A percentile compares a stretch with the other conserved stretches of the same genome.
Evolutionary conservation across 2,329 filamentous ascomycete species (phyloP).

Genomic region (Emmonsia crescens): DNA sequence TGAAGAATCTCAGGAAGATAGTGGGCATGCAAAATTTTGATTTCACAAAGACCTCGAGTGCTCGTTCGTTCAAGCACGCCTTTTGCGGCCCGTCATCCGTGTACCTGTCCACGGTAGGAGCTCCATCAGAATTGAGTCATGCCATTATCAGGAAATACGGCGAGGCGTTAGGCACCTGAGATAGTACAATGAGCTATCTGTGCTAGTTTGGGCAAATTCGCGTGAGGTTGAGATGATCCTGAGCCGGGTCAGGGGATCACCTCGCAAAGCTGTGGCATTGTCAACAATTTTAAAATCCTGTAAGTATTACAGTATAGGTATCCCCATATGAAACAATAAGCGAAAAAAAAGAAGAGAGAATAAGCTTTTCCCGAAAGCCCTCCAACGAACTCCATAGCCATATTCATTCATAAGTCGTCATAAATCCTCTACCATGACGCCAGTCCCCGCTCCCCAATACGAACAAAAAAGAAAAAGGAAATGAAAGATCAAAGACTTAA

Average conservation of each 20-base stretch:
- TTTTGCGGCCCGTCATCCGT: no score
- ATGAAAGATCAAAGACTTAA: not conserved
- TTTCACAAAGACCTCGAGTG: no score
- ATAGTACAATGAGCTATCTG: no score
- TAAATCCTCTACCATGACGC: not conserved
- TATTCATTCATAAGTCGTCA: not conserved
- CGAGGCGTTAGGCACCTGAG: no score
- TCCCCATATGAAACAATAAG: not conserved
- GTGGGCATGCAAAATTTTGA: no score
- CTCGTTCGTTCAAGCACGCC: no score
- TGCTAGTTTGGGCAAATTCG: not conserved
- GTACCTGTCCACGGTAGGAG: no score
- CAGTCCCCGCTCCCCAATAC: not conserved
- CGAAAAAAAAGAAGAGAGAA: not conserved
- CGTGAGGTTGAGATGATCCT: not conserved
- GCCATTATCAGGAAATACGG: no score
- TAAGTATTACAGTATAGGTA: no score
- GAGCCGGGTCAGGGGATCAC: not conserved
- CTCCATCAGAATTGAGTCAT: no score
- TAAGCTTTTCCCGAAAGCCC: not conserved
- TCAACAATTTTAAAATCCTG: not conserved
- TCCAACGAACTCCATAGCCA: no score
- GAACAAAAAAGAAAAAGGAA: not conserved
- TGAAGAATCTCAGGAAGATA: no score
- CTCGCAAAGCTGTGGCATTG: not conserved